These are phyloP conservation scores for Myriosclerotinia duriaeana DNA, from an alignment of 2,329 filamentous ascomycete species.

Conservation along the genomic window DNA sequence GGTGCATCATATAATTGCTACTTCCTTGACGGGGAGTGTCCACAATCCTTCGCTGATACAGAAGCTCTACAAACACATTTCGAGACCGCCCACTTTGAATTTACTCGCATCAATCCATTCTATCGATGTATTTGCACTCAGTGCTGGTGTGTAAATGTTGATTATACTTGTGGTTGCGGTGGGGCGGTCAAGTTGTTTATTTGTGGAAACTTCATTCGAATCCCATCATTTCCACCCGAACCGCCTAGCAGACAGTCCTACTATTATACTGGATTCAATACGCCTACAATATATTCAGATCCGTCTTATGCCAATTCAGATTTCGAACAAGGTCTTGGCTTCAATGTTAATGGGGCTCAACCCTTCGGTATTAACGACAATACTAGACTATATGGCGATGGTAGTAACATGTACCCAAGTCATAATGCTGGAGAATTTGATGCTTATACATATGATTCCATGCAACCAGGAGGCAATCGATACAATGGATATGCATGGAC, in stretches of 20 bases:
- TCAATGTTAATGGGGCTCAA: conserved; percentile 4
- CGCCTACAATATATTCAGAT: background rate
- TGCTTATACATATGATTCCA: conserved; percentile 24
- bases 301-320: conserved; percentile 1
- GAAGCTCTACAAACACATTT: conserved; percentile 36
- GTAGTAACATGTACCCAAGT: conserved; percentile 3
- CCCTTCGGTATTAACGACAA: background rate
- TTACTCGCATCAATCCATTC: conserved; percentile 33
- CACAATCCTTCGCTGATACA: conserved; percentile 25
- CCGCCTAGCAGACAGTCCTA: conserved; percentile 22
- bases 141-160: conserved; percentile 21
- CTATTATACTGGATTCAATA: conserved; percentile 11
- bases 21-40: conserved; percentile 30
- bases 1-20: conserved; percentile 28
- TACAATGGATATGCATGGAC: conserved; percentile 8
- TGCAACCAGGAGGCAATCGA: conserved; percentile 26
- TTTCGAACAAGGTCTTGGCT: background rate
- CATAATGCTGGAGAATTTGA: conserved; percentile 12
- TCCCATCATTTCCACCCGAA: conserved; percentile 28
- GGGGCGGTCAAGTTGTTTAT: conserved; percentile 33
- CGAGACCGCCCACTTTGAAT: conserved; percentile 33
- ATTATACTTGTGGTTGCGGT: conserved; percentile 25
- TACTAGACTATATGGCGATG: conserved; percentile 9
- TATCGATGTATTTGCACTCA: conserved; percentile 32
- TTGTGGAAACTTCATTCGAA: conserved; percentile 35